These are phyloP conservation scores for Beauveria medogensis DNA, from an alignment of 2,329 filamentous ascomycete species.

Conservation along the genomic window DNA sequence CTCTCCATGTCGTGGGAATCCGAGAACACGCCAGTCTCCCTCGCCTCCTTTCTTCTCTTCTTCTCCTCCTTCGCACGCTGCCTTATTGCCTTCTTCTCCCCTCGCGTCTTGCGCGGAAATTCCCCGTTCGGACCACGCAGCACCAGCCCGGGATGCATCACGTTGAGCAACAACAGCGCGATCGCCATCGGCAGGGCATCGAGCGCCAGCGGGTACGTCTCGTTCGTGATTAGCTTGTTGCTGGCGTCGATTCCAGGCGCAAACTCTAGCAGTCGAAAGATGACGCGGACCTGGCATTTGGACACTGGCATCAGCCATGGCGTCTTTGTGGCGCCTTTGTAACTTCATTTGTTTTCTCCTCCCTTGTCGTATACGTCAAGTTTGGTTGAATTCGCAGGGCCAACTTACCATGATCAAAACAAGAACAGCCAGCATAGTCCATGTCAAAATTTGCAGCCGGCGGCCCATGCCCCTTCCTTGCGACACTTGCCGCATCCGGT, in stretches of 20 bases:
- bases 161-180: constrained; percentile 32
- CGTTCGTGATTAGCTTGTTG: constrained; percentile 40
- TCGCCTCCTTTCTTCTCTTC: constrained; percentile 16
- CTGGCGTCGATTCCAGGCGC: constrained; percentile 31
- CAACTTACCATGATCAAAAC: constrained; percentile 27
- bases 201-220: constrained; percentile 41
- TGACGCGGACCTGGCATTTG: constrained; percentile 40
- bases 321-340: too few relatives aligned
- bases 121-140: constrained; percentile 37
- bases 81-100: constrained; percentile 36
- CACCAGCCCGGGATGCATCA: constrained; percentile 40
- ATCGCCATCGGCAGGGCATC: constrained; percentile 51
- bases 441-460: constrained; percentile 26
- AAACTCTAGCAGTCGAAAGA: constrained; percentile 53
- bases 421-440: constrained; percentile 26
- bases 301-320: constrained; percentile 6
- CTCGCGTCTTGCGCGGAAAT: constrained; percentile 32
- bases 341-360: too few relatives aligned
- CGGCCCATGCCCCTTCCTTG: constrained; percentile 18
- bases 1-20: not conserved
- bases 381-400: too few relatives aligned
- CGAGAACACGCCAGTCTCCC: constrained; percentile 16
- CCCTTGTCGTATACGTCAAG: too few relatives aligned
- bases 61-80: constrained; percentile 27
- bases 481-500: constrained; percentile 17